Base-by-base conservation (phyloP, 148 eudicot species). In the Selenicereus undatus region DNA sequence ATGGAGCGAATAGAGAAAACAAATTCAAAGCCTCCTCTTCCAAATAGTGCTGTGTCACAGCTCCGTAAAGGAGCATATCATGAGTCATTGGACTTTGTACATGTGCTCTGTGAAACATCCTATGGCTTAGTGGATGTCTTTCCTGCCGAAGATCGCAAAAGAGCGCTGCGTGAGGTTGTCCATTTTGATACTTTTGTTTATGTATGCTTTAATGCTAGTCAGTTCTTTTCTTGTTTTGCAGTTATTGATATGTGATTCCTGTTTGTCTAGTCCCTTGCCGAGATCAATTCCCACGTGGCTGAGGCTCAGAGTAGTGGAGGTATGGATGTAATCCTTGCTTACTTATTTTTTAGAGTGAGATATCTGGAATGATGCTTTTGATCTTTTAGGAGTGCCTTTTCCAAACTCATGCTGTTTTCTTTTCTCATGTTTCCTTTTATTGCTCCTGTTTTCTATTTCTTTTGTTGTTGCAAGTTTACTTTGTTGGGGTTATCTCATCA, bases 1-100 rank as follows among this genome's bases (percentile, higher is more conserved):
- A 85, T 75, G 85, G 90, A 89, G 81, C 86, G 70, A 71, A 89
- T 84, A 83, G 95, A 91, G 52, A 95, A 88, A 42, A 74, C 89
- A 36, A 87, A 78, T 83, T 77, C 88, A 42, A 93, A 90, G 90
- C 98, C 99, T 81, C 99, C 99, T 35, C 95, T 93, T 64, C 98
- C 98, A 17, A 90, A 84, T 76, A 87, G 83, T 83, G 89, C 87
- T 78, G 88, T 86, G 62, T 85, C 98, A 65, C 93, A 91, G 84
- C 91, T 91, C 74, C 94, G 99, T 68, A 96, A 93, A 85, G 99
- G 98, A 81, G 91, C 97, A 72, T 96, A 96, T 85, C 98, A 96
- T 24, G 94, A 91, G 85, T 96, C 99, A 30, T 87, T 96, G 76
- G 99, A 96, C 86, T 96, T 93, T 86, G 99, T 96, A 76, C 94